Conservation (phyloP, 371 early-diverging fungal genomes). For the Agmasoma carcini region DNA sequence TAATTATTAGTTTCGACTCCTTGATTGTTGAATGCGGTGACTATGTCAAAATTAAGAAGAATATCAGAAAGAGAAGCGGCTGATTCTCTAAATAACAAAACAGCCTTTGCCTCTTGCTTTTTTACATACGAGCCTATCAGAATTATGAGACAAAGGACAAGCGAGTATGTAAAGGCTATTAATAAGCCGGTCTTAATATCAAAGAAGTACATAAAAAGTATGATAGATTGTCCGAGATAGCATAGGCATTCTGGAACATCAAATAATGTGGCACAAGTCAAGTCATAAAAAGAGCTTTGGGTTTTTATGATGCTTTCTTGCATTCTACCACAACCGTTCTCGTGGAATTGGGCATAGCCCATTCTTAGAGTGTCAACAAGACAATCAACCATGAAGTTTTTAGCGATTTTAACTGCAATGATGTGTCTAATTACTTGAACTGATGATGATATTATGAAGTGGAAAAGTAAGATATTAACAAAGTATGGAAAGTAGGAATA, state of each 20-base stretch:
- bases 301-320: conserved; percentile 4
- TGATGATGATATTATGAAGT: no score
- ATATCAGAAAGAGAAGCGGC: neutral
- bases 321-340: conserved; percentile 1
- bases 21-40: conserved; percentile 5
- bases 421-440: no score
- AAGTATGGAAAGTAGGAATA: no score
- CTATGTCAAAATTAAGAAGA: conserved; percentile 2
- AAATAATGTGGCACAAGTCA: neutral
- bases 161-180: neutral
- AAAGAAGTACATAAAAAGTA: neutral
- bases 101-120: neutral
- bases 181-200: neutral
- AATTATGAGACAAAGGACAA: neutral
- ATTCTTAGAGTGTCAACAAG: neutral
- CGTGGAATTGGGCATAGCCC: neutral
- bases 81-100: neutral
- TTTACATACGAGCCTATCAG: neutral
- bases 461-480: no score
- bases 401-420: no score
- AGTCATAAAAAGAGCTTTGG: neutral
- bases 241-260: neutral
- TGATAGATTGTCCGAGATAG: neutral
- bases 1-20: neutral
- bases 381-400: no score